A percentile compares a stretch with the other conserved stretches of the same genome.
These are phyloP conservation scores for Phytophthora fragariaefolia DNA, from an alignment of 352 stramenopile species.

Conservation along the genomic window DNA sequence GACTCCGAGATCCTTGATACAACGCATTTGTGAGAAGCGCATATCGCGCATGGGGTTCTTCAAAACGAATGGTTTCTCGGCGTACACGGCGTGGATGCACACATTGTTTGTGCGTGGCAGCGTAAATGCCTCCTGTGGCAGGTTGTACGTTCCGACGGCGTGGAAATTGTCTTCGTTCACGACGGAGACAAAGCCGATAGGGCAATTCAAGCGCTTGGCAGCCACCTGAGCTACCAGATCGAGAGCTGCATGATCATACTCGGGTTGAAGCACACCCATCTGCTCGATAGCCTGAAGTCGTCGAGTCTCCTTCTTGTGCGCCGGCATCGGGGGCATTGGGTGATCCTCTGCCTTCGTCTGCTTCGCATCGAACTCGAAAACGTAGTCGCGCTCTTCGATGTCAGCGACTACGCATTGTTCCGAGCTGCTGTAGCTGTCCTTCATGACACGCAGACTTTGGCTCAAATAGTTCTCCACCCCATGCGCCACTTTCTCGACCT, in stretches of 20 bases:
- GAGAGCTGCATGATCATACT: constrained; percentile 59
- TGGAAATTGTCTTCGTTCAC: constrained; percentile 61
- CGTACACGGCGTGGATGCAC: constrained; percentile 64
- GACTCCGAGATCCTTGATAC: constrained; percentile 51
- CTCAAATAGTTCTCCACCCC: constrained; percentile 57
- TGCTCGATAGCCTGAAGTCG: constrained; percentile 54
- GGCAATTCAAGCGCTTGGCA: constrained; percentile 61
- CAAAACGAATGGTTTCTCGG: constrained; percentile 64
- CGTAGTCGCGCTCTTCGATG: constrained; percentile 56
- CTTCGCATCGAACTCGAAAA: constrained; percentile 43
- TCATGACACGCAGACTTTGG: constrained; percentile 42
- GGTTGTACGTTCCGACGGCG: constrained; percentile 55
- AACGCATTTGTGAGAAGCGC: constrained; percentile 68
- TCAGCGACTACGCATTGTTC: constrained; percentile 30
- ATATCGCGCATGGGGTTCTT: constrained; percentile 77
- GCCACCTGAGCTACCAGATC: constrained; percentile 69
- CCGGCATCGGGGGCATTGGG: constrained; percentile 53
- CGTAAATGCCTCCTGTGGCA: constrained; percentile 32
- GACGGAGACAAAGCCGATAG: constrained; percentile 69
- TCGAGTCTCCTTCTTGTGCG: constrained; percentile 46
- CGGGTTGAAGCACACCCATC: constrained; percentile 45
- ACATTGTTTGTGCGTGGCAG: constrained; percentile 60
- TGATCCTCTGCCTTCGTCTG: constrained; percentile 40
- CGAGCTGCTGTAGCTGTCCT: constrained; percentile 35
- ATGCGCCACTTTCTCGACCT: constrained; percentile 39